phyloP scores from a whole-genome alignment of 495 filamentous ascomycete species.

The Endocarpon pusillum region DNA sequence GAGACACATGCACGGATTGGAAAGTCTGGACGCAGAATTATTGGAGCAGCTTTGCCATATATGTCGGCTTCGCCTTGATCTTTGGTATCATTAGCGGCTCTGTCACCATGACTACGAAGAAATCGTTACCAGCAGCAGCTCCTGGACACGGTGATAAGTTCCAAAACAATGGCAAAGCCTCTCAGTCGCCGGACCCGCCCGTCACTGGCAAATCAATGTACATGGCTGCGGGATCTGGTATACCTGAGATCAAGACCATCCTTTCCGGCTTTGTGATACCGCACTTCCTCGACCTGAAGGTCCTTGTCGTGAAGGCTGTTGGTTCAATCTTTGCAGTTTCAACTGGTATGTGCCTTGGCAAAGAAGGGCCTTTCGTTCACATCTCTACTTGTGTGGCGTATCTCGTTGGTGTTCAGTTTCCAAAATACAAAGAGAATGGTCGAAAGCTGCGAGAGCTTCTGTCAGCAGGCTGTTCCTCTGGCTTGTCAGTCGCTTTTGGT shows the following conservation, averaged over 20 bases:
- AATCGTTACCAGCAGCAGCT: constrained; percentile 26
- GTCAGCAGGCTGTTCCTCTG: constrained; percentile 35
- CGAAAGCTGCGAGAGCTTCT: constrained; percentile 37
- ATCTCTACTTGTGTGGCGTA: constrained; percentile 40
- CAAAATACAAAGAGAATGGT: constrained; percentile 35
- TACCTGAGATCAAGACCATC: constrained; percentile 44
- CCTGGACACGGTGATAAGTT: constrained; percentile 12
- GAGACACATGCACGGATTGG: constrained; percentile 23
- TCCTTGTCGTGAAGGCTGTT: constrained; percentile 37
- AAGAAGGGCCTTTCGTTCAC: constrained; percentile 44
- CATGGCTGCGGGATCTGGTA: constrained; percentile 38
- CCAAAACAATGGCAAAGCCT: not conserved
- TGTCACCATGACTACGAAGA: constrained; percentile 34
- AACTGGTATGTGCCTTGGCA: constrained; percentile 40
- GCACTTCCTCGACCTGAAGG: constrained; percentile 34
- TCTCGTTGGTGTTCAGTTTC: constrained; percentile 31
- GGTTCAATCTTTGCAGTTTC: constrained; percentile 38
- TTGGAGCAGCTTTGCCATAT: constrained; percentile 25
- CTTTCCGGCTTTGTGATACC: constrained; percentile 43
- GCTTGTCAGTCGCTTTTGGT: constrained; percentile 39
- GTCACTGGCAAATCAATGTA: constrained; percentile 33
- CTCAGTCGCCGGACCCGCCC: constrained; percentile 1
- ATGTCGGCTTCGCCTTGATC: constrained; percentile 29
- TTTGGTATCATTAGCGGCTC: constrained; percentile 32
- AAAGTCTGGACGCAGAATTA: constrained; percentile 25